Evolutionary conservation across 2,329 filamentous ascomycete species (phyloP), one percentile per base, ranked within the genome.

Genomic region (Ceratocystis papillata): DNA sequence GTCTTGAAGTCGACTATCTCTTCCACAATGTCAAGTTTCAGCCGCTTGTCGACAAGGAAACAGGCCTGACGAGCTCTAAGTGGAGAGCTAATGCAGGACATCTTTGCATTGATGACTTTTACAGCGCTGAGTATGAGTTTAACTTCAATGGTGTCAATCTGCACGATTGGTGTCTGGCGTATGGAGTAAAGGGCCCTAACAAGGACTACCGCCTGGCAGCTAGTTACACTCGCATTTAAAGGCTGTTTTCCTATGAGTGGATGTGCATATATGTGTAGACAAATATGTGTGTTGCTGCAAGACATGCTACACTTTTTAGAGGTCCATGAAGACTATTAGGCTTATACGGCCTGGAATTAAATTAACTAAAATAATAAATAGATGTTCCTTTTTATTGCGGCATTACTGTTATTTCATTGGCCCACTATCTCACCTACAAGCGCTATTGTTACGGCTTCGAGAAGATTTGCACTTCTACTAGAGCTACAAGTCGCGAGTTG

Each of bases 21-120:
- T 93, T 92, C 73, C 88, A 91, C 71, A 81, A 86, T 69, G 76
- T 91, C n/a, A 80, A 87, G 67, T 88, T 91, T 70, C 67, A 77
- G 25, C 69, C 76, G 7, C 76, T 77, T 0, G 71, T 70, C 1
- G 69, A 70, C 2, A 68, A 72, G 17, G 69, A 67, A 8, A 41
- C 46, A 20, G 62, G 62, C 55, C 46, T 63, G 55, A 59, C 20
- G 57, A 57, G 37, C 64, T 70, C 10, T 72, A 81, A 80, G 0
- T 89, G 87, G 84, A 74, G 77, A 53, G 88, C 87, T 0, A 84
- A 79, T 70, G 84, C 86, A 0, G 82, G 83, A 12, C 88, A 92
- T 73, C 75, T 89, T 22, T 91, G 88, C 72, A 80, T 85, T 25
- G 80, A 87, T 30, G 88, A 92, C 71, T 84, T 84, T 69, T 91